These are phyloP conservation scores for Agrocybe chaxingu DNA, from an alignment of 768 basidiomycete species.

Conservation along the genomic window DNA sequence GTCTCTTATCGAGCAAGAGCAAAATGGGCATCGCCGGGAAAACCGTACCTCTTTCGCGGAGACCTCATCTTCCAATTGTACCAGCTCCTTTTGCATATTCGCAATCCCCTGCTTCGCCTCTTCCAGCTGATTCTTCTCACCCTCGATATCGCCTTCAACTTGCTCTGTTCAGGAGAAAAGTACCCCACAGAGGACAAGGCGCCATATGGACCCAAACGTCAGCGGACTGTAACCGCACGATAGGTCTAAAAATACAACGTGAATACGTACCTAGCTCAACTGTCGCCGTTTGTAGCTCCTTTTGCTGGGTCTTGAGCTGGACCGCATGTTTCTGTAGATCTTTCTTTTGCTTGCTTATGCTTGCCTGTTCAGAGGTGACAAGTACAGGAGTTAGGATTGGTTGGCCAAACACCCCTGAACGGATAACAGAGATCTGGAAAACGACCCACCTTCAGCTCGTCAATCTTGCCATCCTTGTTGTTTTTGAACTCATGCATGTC, in stretches of 20 bases:
- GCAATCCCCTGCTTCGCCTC: constrained; percentile 44
- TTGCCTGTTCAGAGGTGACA: constrained; percentile 41
- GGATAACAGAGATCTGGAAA: neutral
- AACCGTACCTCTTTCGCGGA: constrained; percentile 39
- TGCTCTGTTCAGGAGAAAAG: constrained; percentile 51
- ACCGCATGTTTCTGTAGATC: constrained; percentile 79
- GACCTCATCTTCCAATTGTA: constrained; percentile 51
- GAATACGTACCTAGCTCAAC: constrained; percentile 79
- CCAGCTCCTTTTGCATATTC: constrained; percentile 61
- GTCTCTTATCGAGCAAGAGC: neutral
- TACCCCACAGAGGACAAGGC: neutral
- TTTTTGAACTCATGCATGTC: constrained; percentile 99
- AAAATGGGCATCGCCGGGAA: neutral
- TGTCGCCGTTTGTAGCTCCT: constrained; percentile 82
- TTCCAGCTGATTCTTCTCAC: constrained; percentile 39
- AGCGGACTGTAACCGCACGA: neutral
- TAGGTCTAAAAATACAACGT: neutral
- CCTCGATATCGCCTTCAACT: constrained; percentile 69
- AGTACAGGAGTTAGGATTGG: neutral
- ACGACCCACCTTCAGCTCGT: constrained; percentile 76
- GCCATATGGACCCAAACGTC: constrained; percentile 6
- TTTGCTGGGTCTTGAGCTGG: constrained; percentile 81
- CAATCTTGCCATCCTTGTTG: constrained; percentile 96
- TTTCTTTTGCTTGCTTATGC: constrained; percentile 78
- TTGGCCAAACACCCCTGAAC: neutral